Evolutionary conservation across 495 filamentous ascomycete species (phyloP), one percentile per base, ranked within the genome.

Genomic region (Trichoderma virens): DNA sequence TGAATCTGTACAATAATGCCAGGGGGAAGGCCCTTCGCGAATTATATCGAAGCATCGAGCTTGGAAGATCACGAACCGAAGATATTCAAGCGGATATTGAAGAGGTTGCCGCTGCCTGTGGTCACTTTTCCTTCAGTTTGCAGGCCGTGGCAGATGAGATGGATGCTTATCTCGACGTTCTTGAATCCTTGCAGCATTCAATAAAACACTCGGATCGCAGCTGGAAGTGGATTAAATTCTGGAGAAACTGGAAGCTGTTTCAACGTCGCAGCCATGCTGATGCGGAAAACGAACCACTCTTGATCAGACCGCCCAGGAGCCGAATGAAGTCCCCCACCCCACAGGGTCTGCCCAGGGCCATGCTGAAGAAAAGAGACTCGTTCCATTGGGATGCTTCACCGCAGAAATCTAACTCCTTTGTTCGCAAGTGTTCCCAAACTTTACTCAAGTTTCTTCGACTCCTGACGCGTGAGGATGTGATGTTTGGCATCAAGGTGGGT

Each of bases 41-140:
- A 61, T 79, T 98, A 16, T 97, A 98, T 74, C 86, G 85, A 65
- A 86, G 80, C 47, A 88, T 90, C 63, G 86, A 91, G 62, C 77
- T 90, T 27, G 82, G 84, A 43, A 84, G 83, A 63, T 76, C 85
- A 5, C 80, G 84, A 34, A 82, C 84, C 2, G 78, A 89, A 35
- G 87, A 87, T 45, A 79, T 90, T n/a, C 89, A 93, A 65, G 94
- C 94, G 6, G 94, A 97, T 70, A 89, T 96, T 60, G 94, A 98
- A 72, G 94, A 98, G 74, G 92, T 98, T 9, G 91, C 92, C 34
- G 94, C 94, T 5, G 93, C 91, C 54, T 98, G 94, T 70, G 93
- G 93, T 3, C 91, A 98, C 71, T 98, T 97, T 72, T 90, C 88
- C 70, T 96, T 92, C 69, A 92, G 90, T 23, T 78, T 98, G 30